These are phyloP conservation scores for Fusarium xylarioides DNA, from an alignment of 2,329 filamentous ascomycete genomes.

Conservation along the genomic window DNA sequence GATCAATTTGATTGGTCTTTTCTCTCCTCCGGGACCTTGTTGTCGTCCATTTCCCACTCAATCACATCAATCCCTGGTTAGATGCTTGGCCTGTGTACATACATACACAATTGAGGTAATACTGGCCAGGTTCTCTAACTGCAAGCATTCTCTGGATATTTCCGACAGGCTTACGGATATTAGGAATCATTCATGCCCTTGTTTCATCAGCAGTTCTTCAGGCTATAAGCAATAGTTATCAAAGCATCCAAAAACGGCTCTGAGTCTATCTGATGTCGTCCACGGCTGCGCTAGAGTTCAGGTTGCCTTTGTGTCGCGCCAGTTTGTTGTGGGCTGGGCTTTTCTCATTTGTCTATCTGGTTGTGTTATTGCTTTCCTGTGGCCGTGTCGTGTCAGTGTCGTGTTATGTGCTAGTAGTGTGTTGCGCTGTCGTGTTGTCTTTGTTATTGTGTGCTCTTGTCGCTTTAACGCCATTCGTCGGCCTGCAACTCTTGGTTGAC, in stretches of 20 bases:
- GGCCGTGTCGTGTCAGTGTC: conserved; percentile 35
- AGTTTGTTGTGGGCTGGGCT: conserved; percentile 23
- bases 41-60: not conserved
- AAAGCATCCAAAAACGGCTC: not conserved
- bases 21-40: not conserved
- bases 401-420: conserved; percentile 39
- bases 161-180: not conserved
- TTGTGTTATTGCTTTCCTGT: conserved; percentile 31
- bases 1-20: conserved; percentile 6
- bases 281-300: conserved; percentile 20
- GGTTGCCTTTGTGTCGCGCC: conserved; percentile 30
- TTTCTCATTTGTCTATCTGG: conserved; percentile 20
- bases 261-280: not conserved
- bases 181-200: not conserved
- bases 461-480: conserved; percentile 30
- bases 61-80: conserved; percentile 10
- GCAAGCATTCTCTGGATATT: conserved; percentile 14
- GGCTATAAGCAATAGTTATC: not conserved
- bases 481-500: conserved; percentile 17
- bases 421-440: conserved; percentile 37
- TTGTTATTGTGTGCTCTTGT: conserved; percentile 37
- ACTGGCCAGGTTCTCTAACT: not conserved
- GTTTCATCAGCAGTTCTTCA: conserved; percentile 1
- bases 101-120: not conserved
- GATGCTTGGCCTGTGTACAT: not conserved